Conservation (phyloP, 495 filamentous ascomycete genomes). For the Podospora anserina region DNA sequence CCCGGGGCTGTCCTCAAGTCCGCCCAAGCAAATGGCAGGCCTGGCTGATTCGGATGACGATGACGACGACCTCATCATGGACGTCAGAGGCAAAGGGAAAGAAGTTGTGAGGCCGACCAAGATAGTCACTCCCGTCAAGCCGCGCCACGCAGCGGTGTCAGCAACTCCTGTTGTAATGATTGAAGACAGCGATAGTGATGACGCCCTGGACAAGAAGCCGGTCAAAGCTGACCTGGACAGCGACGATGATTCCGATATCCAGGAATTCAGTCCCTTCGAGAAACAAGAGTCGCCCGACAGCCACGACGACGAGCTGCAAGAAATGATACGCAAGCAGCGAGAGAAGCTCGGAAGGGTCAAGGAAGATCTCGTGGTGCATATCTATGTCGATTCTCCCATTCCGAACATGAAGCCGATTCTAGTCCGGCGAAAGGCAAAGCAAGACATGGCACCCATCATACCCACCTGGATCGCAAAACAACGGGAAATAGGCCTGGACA, state of each 20-base stretch:
- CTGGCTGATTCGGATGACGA: constrained; percentile 17
- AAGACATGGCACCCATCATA: constrained; percentile 22
- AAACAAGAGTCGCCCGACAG: constrained; percentile 3
- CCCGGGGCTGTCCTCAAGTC: not conserved
- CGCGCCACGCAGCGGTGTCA: not conserved
- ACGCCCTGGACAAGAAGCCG: not conserved
- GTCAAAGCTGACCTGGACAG: not conserved
- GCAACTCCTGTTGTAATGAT: constrained; percentile 3
- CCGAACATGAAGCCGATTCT: constrained; percentile 14
- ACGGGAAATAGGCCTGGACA: not conserved
- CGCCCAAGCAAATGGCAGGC: not conserved
- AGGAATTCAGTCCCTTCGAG: not conserved
- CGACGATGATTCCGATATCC: not conserved
- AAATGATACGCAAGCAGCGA: constrained; percentile 64
- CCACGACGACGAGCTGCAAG: not conserved
- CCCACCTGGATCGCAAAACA: constrained; percentile 20
- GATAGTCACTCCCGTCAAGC: constrained; percentile 5
- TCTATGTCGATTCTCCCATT: constrained; percentile 22
- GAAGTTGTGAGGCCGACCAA: constrained; percentile 20
- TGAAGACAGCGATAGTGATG: constrained; percentile 10
- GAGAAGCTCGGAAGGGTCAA: constrained; percentile 21
- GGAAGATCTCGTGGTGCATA: not conserved
- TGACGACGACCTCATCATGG: constrained; percentile 29
- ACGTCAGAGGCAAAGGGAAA: constrained; percentile 36
- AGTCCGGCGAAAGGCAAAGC: constrained; percentile 18